Conservation (phyloP, 1,284 basidiomycete species). For the Schizophyllum amplum region DNA sequence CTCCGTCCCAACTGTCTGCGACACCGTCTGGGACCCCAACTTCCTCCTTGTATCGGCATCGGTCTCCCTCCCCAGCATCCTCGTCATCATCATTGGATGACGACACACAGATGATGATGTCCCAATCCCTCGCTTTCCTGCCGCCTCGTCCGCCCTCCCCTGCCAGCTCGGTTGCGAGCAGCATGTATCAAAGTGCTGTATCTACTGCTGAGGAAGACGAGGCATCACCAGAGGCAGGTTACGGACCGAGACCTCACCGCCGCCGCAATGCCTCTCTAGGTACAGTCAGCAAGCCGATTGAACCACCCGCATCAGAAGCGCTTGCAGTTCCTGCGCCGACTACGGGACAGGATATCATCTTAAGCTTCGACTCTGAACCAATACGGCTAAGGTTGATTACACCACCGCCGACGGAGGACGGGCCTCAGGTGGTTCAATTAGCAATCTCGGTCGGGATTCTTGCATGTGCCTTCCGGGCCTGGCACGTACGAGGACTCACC, state of each 20-base stretch:
- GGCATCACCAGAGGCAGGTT: conserved; percentile 4
- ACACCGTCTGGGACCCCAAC: conserved; percentile 2
- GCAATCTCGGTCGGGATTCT: conserved; percentile 40
- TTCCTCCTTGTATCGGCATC: conserved; percentile 11
- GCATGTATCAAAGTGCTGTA: conserved; percentile 70
- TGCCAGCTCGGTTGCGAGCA: conserved; percentile 37
- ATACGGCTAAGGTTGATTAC: conserved; percentile 48
- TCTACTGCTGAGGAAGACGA: conserved; percentile 26
- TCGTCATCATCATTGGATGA: conserved; percentile 53
- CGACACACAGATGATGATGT: conserved; percentile 58
- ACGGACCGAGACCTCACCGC: conserved; percentile 2
- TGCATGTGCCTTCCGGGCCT: conserved; percentile 41
- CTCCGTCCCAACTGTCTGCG: background rate
- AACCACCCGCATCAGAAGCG: background rate
- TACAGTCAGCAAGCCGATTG: too few species aligned
- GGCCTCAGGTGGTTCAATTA: conserved; percentile 21
- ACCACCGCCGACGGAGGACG: conserved; percentile 17
- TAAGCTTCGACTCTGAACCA: conserved; percentile 52
- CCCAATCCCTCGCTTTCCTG: conserved; percentile 62
- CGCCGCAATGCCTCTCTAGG: too few species aligned
- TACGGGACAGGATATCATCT: conserved; percentile 34
- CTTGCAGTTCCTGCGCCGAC: background rate
- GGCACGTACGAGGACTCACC: conserved; percentile 42
- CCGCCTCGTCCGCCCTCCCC: conserved; percentile 38
- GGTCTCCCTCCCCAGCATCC: conserved; percentile 35